Percentiles rank a stretch among this genome's conserved stretches.
These are phyloP conservation scores for Capsicum baccatum DNA, from an alignment of 257 asterid species.

Conservation along the genomic window DNA sequence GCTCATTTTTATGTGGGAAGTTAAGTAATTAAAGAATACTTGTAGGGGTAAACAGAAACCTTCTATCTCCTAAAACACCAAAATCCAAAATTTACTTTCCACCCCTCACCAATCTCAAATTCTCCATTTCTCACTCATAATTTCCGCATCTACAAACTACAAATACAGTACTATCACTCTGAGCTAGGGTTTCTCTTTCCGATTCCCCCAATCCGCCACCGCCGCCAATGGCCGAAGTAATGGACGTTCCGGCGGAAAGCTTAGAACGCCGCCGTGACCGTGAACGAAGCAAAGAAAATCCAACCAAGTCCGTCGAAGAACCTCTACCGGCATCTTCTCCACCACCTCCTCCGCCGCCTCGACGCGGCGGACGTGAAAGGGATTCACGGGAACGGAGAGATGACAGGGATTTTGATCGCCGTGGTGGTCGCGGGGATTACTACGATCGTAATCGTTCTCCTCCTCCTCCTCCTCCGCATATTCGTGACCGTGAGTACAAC, in stretches of 20 bases:
- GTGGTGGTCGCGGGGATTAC: conserved; percentile 64
- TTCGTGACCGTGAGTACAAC: conserved; percentile 69
- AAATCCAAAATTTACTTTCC: conserved; percentile 13
- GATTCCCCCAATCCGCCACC: conserved; percentile 1
- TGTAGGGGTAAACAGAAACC: neutral
- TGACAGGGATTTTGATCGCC: conserved; percentile 77
- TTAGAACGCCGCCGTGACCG: conserved; percentile 43
- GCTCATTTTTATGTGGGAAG: neutral
- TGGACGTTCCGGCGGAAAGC: conserved; percentile 46
- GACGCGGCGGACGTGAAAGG: conserved; percentile 72
- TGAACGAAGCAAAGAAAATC: conserved; percentile 37
- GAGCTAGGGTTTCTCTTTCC: conserved; percentile 32
- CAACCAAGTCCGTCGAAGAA: conserved; percentile 47
- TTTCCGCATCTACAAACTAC: conserved; percentile 20
- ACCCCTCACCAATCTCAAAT: neutral
- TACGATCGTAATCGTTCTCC: conserved; percentile 80
- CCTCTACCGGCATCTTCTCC: conserved; percentile 54
- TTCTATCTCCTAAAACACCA: neutral
- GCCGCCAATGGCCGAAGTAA: conserved; percentile 54
- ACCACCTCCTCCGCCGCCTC: conserved; percentile 49
- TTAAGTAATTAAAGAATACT: neutral
- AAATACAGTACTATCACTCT: neutral
- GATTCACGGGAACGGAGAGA: conserved; percentile 79
- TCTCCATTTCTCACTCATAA: neutral
- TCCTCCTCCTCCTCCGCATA: conserved; percentile 63